Conservation (phyloP, 1,284 basidiomycete species). For the Pseudomicrostroma phylloplanum region DNA sequence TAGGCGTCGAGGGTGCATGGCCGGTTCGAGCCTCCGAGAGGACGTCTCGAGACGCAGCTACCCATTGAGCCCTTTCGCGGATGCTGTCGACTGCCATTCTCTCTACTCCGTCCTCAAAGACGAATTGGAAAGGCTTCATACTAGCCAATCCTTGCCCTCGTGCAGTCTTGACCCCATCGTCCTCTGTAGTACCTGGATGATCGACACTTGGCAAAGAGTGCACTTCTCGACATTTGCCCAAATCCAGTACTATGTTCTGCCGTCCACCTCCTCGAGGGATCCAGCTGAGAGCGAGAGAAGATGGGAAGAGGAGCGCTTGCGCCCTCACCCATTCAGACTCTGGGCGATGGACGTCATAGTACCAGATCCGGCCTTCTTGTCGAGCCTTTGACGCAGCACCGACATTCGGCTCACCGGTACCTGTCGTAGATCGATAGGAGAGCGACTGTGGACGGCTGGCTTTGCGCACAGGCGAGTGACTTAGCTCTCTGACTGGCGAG, state of each 20-base stretch:
- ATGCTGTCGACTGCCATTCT: slow-evolving; percentile 33
- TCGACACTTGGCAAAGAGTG: slow-evolving; percentile 38
- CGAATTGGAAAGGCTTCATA: slow-evolving; percentile 40
- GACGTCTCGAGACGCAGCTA: slow-evolving; percentile 12
- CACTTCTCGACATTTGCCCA: slow-evolving; percentile 36
- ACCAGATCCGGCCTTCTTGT: slow-evolving; percentile 29
- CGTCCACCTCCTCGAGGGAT: slow-evolving; percentile 36
- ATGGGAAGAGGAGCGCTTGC: slow-evolving; percentile 34
- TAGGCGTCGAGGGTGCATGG: not conserved
- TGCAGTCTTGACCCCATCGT: slow-evolving; percentile 8
- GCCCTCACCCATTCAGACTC: slow-evolving; percentile 33
- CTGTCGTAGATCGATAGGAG: not conserved
- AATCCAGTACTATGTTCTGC: slow-evolving; percentile 37
- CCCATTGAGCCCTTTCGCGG: slow-evolving; percentile 37
- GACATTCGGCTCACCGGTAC: slow-evolving; percentile 27
- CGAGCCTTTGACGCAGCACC: slow-evolving; percentile 26
- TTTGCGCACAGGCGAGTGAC: not conserved
- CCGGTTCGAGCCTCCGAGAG: not conserved
- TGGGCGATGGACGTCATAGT: slow-evolving; percentile 36
- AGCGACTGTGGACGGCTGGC: not conserved
- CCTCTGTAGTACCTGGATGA: slow-evolving; percentile 23
- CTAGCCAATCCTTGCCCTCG: slow-evolving; percentile 25
- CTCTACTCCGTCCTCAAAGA: slow-evolving; percentile 46
- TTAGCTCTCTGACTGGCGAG: not conserved
- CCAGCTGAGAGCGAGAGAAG: slow-evolving; percentile 42